A percentile compares a stretch with the other conserved stretches of the same genome.
Conservation (phyloP, 306 rosid species). For the Medicago arabica region DNA sequence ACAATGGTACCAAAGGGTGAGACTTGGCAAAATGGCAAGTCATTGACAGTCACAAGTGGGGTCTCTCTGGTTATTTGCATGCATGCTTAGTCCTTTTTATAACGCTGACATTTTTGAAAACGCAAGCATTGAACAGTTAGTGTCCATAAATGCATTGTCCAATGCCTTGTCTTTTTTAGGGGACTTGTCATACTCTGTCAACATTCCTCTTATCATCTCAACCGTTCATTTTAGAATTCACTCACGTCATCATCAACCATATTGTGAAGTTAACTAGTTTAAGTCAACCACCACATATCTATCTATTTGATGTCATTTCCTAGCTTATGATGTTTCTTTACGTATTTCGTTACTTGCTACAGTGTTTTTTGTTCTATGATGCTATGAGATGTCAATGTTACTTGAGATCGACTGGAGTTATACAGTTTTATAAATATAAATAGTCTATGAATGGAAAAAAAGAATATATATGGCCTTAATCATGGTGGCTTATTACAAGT, state of each 20-base stretch:
- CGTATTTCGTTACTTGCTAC: slow-evolving; percentile 20
- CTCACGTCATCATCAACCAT: slow-evolving; percentile 35
- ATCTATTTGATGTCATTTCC: background rate
- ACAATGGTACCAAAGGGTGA: slow-evolving; percentile 44
- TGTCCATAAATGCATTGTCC: slow-evolving; percentile 59
- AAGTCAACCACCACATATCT: background rate
- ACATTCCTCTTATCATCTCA: slow-evolving; percentile 59
- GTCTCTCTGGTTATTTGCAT: slow-evolving; percentile 35
- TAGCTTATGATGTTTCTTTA: background rate
- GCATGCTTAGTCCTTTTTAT: slow-evolving; percentile 35
- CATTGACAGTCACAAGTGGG: slow-evolving; percentile 37
- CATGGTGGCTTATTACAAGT: too few species aligned
- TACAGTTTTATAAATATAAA: slow-evolving; percentile 3
- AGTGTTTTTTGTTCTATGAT: background rate
- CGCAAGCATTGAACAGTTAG: slow-evolving; percentile 60
- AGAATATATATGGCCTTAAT: background rate
- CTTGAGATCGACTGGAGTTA: background rate
- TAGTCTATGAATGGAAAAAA: background rate
- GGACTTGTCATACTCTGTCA: slow-evolving; percentile 52
- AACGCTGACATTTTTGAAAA: slow-evolving; percentile 49
- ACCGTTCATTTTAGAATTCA: slow-evolving; percentile 45
- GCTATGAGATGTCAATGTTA: slow-evolving; percentile 5
- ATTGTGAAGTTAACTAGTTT: background rate
- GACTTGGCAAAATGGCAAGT: slow-evolving; percentile 57
- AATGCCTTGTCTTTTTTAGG: slow-evolving; percentile 48